A percentile compares a stretch with the other conserved stretches of the same genome.
phyloP scores from a whole-genome alignment of 2,329 filamentous ascomycete genomes.

The Helicocarpus griseus region DNA sequence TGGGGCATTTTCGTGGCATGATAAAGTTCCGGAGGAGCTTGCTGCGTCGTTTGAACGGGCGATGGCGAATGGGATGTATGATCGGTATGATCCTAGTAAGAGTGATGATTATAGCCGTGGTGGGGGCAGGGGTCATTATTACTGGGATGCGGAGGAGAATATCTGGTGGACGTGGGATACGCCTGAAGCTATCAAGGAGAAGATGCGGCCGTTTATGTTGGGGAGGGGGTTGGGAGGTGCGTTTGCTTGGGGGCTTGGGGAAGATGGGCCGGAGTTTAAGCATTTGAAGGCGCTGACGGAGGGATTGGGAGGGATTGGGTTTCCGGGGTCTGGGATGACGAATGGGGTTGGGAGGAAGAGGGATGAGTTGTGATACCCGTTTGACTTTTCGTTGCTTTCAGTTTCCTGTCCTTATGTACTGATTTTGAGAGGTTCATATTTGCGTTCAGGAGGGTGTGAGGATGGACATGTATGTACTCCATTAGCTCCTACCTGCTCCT shows the following conservation, averaged over 20 bases:
- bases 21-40: slow-evolving; percentile 29
- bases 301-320: neutral
- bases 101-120: slow-evolving; percentile 16
- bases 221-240: slow-evolving; percentile 54
- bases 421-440: neutral
- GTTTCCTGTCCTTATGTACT: neutral
- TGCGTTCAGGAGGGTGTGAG: neutral
- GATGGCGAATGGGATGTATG: slow-evolving; percentile 43
- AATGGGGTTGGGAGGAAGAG: neutral
- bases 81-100: slow-evolving; percentile 44
- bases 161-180: slow-evolving; percentile 71
- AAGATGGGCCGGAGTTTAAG: slow-evolving; percentile 42
- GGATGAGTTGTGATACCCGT: neutral
- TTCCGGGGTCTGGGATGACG: no score
- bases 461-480: neutral
- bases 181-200: slow-evolving; percentile 47
- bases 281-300: slow-evolving; percentile 2
- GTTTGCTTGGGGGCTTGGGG: slow-evolving; percentile 66
- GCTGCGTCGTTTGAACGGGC: slow-evolving; percentile 50
- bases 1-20: slow-evolving; percentile 24
- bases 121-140: slow-evolving; percentile 55
- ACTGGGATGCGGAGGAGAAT: slow-evolving; percentile 50
- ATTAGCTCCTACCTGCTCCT: neutral
- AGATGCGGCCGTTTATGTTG: slow-evolving; percentile 52
- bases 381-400: no score